Conservation (phyloP, 2,329 filamentous ascomycete species). For the Paecilomyces dactylethromorphus region DNA sequence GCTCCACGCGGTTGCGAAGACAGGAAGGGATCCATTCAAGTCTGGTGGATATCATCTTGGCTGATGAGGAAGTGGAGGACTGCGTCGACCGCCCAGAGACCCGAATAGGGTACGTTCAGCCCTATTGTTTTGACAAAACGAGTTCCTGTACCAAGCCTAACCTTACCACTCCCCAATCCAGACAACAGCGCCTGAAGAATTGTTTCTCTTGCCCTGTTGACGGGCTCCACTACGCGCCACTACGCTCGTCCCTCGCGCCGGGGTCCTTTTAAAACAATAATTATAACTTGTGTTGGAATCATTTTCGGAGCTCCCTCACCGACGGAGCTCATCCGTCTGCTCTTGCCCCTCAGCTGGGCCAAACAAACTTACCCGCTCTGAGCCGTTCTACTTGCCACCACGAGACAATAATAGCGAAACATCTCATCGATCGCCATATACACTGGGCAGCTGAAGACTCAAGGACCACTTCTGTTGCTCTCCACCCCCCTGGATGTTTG, state of each 20-base stretch:
- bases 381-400: background rate
- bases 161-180: background rate
- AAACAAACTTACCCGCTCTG: background rate
- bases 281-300: background rate
- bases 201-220: background rate
- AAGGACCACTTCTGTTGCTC: background rate
- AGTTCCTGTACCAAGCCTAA: background rate
- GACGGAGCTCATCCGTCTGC: background rate
- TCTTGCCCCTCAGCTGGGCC: background rate
- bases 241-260: background rate
- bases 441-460: background rate
- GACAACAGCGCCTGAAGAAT: background rate
- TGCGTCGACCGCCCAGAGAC: background rate
- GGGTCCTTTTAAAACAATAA: background rate
- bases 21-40: background rate
- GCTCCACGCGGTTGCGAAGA: background rate
- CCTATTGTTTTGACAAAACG: background rate
- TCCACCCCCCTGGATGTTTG: conserved; percentile 7
- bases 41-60: background rate
- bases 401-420: background rate
- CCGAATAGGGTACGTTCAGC: background rate
- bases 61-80: background rate
- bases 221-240: background rate
- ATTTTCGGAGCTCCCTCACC: background rate
- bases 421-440: background rate